Evolutionary conservation across 2,329 filamentous ascomycete genomes (phyloP).

Genomic region (Penicillium occitanis): DNA sequence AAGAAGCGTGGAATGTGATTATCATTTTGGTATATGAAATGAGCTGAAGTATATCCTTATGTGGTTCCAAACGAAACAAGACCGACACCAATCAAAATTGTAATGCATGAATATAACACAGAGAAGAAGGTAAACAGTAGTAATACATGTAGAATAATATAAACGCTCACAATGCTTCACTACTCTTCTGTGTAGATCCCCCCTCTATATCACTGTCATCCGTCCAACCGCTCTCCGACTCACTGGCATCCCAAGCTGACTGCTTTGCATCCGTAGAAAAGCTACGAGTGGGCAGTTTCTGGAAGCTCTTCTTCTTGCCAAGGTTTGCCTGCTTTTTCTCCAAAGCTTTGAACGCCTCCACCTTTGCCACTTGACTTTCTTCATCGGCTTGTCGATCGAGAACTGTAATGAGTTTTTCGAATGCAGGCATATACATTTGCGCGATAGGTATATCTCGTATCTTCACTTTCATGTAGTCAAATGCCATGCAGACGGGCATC

Average conservation of each 20-base stretch:
- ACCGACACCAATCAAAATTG: background rate
- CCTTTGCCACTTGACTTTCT: slow-evolving; percentile 26
- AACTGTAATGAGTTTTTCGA: slow-evolving; percentile 54
- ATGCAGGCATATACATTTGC: slow-evolving; percentile 57
- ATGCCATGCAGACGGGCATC: slow-evolving; percentile 59
- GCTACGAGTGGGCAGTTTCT: slow-evolving; percentile 2
- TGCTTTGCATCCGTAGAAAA: slow-evolving; percentile 13
- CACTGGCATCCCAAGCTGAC: slow-evolving; percentile 38
- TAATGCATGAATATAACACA: background rate
- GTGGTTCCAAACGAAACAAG: background rate
- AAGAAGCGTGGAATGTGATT: background rate
- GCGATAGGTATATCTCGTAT: slow-evolving; percentile 59
- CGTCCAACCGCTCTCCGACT: slow-evolving; percentile 40
- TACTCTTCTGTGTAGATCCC: background rate
- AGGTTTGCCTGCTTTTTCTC: slow-evolving; percentile 26
- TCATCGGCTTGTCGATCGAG: slow-evolving; percentile 37
- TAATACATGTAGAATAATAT: slow-evolving; percentile 10
- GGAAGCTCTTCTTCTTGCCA: slow-evolving; percentile 28
- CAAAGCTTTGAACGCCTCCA: slow-evolving; percentile 19
- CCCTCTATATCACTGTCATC: slow-evolving; percentile 20
- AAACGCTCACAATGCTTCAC: slow-evolving; percentile 10
- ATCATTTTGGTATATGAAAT: background rate
- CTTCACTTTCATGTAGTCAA: slow-evolving; percentile 64
- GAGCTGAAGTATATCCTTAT: background rate
- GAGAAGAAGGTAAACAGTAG: background rate